Base-by-base conservation (phyloP, 1,284 basidiomycete genomes). In the Chalciporus sp. region DNA sequence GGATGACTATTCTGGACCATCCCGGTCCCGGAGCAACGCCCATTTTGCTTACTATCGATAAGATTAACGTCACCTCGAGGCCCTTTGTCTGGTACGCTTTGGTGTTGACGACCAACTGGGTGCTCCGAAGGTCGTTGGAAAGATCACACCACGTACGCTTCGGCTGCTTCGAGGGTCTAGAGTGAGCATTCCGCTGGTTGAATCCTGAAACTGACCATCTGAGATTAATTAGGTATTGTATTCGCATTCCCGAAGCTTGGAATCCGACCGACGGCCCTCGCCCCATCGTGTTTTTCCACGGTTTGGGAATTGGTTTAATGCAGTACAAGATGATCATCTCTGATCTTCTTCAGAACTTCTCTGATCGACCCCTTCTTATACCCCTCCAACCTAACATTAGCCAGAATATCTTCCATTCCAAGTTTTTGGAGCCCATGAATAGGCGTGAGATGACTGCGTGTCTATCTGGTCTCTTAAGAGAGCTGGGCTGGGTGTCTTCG, bases 221-320 rank as follows among this genome's bases (percentile, higher is more conserved):
- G 19, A 7, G 17, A 39, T 41, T 27, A 39, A 51, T 31, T 17
- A 91, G 90, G 62, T 95, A 93, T 67, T 76, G 94, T 29, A 70
- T 94, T 28, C 83, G 88, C 49, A 75, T 88, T 39, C 92, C 93
- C 3, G 61, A 71, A 11, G 70, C 74, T 9, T 94, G 91, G 88
- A 76, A 84, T 51, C 70, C 82, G 4, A 58, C 63, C 17, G 74
- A 66, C 44, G 81, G 79, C 37, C 78, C 79, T 39, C 80, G 84
- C 49, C 94, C 94, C 0, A 74, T 95, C 39, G 79, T 96, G 10
- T 92, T 95, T 67, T 70, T 94, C 42, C 94, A 96, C 64, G 94
- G 94, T 2, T 81, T 97, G 1, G 94, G 94, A 11, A 78, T 95
- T 41, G 93, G 93, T 1, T 67, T 92, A 11, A 71, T 83, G 12